Conservation (phyloP, 192 early-diverging fungal species). For the Backusella macrospora region DNA sequence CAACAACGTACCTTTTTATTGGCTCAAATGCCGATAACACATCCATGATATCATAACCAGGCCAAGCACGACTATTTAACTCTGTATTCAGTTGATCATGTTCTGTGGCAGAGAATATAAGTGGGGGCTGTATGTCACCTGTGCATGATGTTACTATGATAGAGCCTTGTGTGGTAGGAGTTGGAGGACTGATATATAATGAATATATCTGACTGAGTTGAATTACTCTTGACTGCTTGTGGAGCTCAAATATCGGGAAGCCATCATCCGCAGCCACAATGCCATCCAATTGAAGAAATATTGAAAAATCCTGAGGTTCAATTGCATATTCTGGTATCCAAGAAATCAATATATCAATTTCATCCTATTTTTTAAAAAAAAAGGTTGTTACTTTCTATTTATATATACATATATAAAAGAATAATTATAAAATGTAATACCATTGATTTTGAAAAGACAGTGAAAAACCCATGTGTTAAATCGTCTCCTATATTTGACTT, state of each 20-base stretch:
- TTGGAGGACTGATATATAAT: constrained; percentile 28
- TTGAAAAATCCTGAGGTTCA: constrained; percentile 19
- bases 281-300: constrained; percentile 27
- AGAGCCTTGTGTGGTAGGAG: constrained; percentile 5
- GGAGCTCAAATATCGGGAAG: constrained; percentile 15
- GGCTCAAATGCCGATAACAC: constrained; percentile 28
- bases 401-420: not conserved
- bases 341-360: constrained; percentile 13
- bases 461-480: constrained; percentile 26
- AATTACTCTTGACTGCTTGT: constrained; percentile 18
- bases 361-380: not conserved
- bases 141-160: constrained; percentile 30
- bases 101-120: constrained; percentile 24
- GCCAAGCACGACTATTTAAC: constrained; percentile 14
- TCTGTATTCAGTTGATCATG: constrained; percentile 2
- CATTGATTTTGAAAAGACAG: constrained; percentile 18
- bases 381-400: not conserved
- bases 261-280: constrained; percentile 19
- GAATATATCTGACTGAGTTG: constrained; percentile 16
- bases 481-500: constrained; percentile 6
- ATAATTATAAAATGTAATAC: not conserved
- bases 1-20: constrained; percentile 16
- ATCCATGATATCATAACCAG: constrained; percentile 35
- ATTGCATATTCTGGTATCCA: constrained; percentile 41
- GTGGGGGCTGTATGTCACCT: constrained; percentile 31